These are phyloP conservation scores for Capsicum rhomboideum DNA, from an alignment of 257 asterid species.

Conservation along the genomic window DNA sequence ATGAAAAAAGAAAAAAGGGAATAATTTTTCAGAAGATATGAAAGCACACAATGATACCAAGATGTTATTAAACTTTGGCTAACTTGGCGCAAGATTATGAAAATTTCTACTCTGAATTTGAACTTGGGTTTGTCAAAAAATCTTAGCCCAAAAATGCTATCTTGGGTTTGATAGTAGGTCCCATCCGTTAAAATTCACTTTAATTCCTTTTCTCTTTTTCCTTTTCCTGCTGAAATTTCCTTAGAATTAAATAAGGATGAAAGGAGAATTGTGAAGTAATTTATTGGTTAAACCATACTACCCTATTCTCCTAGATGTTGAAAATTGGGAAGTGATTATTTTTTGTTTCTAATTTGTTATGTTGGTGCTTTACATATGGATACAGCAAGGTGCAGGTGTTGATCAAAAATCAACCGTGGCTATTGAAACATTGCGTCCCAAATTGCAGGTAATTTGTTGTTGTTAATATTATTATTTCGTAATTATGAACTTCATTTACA, in stretches of 20 bases:
- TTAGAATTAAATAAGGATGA: background rate
- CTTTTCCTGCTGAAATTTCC: background rate
- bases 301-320: background rate
- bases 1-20: background rate
- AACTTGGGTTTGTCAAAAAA: no score
- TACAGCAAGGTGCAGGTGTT: constrained; percentile 70
- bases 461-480: background rate
- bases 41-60: background rate
- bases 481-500: background rate
- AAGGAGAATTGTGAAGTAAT: background rate
- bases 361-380: background rate
- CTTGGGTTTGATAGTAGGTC: background rate
- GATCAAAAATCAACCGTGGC: constrained; percentile 41
- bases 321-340: background rate
- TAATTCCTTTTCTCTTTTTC: background rate
- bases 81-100: no score
- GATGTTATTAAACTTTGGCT: no score
- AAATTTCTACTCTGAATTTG: no score
- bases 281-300: background rate
- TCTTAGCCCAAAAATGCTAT: no score
- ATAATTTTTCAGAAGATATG: background rate
- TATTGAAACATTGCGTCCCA: constrained; percentile 71
- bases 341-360: background rate
- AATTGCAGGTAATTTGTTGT: constrained; percentile 41
- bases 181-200: background rate